Percentiles rank a stretch among this genome's conserved stretches.
phyloP scores from a whole-genome alignment of 1,284 basidiomycete genomes.

The Papiliotrema terrestris region DNA sequence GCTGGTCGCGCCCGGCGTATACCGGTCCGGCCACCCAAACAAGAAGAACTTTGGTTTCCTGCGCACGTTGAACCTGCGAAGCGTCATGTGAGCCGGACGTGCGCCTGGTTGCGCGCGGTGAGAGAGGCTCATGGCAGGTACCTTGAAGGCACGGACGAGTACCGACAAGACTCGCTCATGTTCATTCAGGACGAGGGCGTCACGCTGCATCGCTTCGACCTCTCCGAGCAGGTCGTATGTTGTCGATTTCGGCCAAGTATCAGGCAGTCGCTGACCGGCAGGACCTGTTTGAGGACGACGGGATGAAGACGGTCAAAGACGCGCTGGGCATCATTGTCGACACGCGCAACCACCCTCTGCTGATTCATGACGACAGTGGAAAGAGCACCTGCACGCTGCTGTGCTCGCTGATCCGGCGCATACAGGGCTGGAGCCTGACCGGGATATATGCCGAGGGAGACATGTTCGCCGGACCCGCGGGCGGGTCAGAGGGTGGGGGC shows the following conservation, averaged over 20 bases:
- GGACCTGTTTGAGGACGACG: slow-evolving; percentile 23
- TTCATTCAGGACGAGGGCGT: slow-evolving; percentile 31
- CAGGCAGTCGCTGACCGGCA: not conserved
- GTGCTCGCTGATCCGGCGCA: slow-evolving; percentile 35
- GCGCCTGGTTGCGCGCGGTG: not conserved
- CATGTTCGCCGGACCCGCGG: slow-evolving; percentile 47
- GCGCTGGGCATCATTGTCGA: slow-evolving; percentile 35
- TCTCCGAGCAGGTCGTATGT: slow-evolving; percentile 30
- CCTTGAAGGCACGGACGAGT: slow-evolving; percentile 35
- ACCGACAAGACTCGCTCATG: slow-evolving; percentile 37
- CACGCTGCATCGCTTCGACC: slow-evolving; percentile 30
- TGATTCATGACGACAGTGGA: slow-evolving; percentile 47
- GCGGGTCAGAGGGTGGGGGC: slow-evolving; percentile 43
- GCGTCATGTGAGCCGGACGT: slow-evolving; percentile 44
- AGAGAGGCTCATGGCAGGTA: slow-evolving; percentile 22
- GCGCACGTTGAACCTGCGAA: slow-evolving; percentile 35
- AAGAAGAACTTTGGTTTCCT: slow-evolving; percentile 47
- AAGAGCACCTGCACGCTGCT: slow-evolving; percentile 39
- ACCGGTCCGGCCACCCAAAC: slow-evolving; percentile 48
- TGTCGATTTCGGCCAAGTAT: not conserved
- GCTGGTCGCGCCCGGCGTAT: slow-evolving; percentile 44
- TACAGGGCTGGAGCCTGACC: slow-evolving; percentile 43
- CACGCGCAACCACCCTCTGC: slow-evolving; percentile 38
- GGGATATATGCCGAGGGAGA: slow-evolving; percentile 43
- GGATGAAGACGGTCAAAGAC: slow-evolving; percentile 10